Percentiles rank a stretch among this genome's conserved stretches.
Evolutionary conservation across 2,329 filamentous ascomycete species (phyloP).

Genomic region (Corynespora cassiicola): DNA sequence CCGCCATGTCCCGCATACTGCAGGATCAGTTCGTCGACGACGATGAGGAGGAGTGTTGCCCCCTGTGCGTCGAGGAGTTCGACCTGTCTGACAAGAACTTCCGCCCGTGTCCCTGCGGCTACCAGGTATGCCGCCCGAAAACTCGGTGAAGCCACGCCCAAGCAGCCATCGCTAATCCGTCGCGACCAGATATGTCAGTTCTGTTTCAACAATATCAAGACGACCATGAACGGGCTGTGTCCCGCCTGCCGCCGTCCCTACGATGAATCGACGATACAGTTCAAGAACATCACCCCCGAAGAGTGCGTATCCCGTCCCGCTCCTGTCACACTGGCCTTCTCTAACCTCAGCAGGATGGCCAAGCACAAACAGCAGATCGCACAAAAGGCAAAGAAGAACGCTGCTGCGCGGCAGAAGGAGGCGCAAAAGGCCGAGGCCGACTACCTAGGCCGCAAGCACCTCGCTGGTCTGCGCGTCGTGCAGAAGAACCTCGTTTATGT

Average conservation of each 20-base stretch:
- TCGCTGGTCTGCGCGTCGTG: conserved; percentile 92
- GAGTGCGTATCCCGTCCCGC: conserved; percentile 69
- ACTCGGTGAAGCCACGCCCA: conserved; percentile 17
- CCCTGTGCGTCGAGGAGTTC: conserved; percentile 98
- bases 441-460: conserved; percentile 91
- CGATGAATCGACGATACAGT: conserved; percentile 96
- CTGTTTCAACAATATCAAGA: conserved; percentile 99
- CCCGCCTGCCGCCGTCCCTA: conserved; percentile 96
- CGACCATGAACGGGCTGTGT: conserved; percentile 95
- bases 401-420: conserved; percentile 89
- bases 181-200: conserved; percentile 85
- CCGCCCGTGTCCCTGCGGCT: conserved; percentile 94
- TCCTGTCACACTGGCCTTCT: conserved; percentile 11
- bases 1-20: conserved; percentile 55
- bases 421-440: conserved; percentile 96
- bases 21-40: conserved; percentile 63
- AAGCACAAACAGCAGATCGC: conserved; percentile 76
- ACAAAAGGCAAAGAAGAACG: conserved; percentile 91
- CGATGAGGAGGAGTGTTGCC: conserved; percentile 68
- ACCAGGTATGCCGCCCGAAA: conserved; percentile 74
- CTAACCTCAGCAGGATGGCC: conserved; percentile 63
- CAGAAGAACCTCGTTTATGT: conserved; percentile 99
- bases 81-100: conserved; percentile 98
- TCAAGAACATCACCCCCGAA: conserved; percentile 92
- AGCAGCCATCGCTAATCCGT: conserved; percentile 27